Base-by-base conservation (phyloP, 2,329 filamentous ascomycete genomes). In the Malbranchea zuffiana region DNA sequence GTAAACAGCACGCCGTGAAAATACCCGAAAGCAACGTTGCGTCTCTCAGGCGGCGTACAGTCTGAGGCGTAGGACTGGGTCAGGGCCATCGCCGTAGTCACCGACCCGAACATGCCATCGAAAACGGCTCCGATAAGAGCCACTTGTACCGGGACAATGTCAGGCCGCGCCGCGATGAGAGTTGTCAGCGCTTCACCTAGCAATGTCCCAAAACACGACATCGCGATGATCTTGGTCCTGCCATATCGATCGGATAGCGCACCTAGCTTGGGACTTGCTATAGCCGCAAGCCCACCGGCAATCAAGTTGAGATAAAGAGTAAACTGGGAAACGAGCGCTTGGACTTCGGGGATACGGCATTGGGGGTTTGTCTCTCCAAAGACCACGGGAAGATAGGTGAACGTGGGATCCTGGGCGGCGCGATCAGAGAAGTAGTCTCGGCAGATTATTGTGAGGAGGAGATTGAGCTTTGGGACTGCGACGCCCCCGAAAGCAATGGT, bases 11-110 rank as follows among this genome's bases (percentile, higher is more conserved):
- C 86, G 7, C 84, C 86, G 50, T 96, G 84, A 50, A 96, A 80
- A 54, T 87, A 88, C 5, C 85, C 87, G 56, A 96, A 90, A 3
- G 78, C 75, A 5, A 93, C 81, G 42, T 80, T 82, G 13, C 90
- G 77, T 51, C 75, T 75, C 19, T 82, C 80, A 0, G 86, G 82
- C 3, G 81, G 68, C 0, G 86, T 88, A 59, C 85, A 94, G 58
- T 98, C 90, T 26, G 84, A 79, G 8, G 82, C 80, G 58, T 96
- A 98, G 0, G 88, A 85, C 56, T 92, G 80, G 15, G 76, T 78
- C 40, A 93, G 65, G 30, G 80, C 77, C 66, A 81, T 81, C 18
- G 80, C 80, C 1, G 84, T 75, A 1, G 86, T 93, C 55, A 95
- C 94, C 1, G 87, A 94, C 5, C 90, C 90, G 6, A 78, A 78